Evolutionary conservation across 192 early-diverging fungal species (phyloP).

Genomic region (Coemansia aciculifera): DNA sequence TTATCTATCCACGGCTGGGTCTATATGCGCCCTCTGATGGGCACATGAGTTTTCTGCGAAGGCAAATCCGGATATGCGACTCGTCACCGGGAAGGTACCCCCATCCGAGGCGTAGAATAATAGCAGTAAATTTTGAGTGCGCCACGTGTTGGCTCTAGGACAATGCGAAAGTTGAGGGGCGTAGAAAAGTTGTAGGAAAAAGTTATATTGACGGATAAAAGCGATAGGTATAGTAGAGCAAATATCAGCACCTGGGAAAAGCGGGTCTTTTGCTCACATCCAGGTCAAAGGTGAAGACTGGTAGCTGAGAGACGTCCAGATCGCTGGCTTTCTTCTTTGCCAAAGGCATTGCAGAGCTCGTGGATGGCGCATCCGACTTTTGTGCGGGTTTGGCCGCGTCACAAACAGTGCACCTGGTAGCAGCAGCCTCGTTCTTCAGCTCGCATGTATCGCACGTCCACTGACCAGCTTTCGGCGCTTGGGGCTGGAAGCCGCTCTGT

Average conservation of each 20-base stretch:
- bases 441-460: slow-evolving; percentile 31
- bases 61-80: not conserved
- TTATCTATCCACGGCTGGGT: not conserved
- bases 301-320: slow-evolving; percentile 24
- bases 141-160: not conserved
- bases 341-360: not conserved
- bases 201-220: not conserved
- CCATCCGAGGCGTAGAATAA: not conserved
- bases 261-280: slow-evolving; percentile 27
- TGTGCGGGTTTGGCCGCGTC: slow-evolving; percentile 21
- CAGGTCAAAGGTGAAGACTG: slow-evolving; percentile 33
- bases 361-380: not conserved
- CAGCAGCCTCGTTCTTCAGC: slow-evolving; percentile 16
- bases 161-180: not conserved
- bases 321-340: slow-evolving; percentile 19
- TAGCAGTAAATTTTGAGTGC: not conserved
- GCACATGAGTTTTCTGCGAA: not conserved
- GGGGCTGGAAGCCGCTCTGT: slow-evolving; percentile 6
- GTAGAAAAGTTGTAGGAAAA: slow-evolving; percentile 3
- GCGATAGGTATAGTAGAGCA: not conserved
- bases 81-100: not conserved
- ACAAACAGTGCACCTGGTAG: slow-evolving; percentile 30
- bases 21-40: not conserved
- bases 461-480: slow-evolving; percentile 6
- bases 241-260: not conserved